These are phyloP conservation scores for Rhytidiadelphus loreus DNA, from an alignment of 225 moss, liverwort and hornwort species.

Conservation along the genomic window DNA sequence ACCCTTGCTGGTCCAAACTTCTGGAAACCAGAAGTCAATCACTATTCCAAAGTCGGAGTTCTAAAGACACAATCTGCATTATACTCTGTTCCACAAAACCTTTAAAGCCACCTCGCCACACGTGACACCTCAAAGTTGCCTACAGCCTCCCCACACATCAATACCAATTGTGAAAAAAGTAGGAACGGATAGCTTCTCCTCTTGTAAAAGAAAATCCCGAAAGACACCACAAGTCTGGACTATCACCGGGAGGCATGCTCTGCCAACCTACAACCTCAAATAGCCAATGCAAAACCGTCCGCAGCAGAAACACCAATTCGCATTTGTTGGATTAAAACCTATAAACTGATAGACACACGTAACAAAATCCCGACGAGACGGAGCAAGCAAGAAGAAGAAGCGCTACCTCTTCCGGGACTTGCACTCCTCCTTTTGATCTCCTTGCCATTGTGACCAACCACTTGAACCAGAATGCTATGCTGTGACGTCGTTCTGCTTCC, in stretches of 20 bases:
- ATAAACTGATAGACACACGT: not conserved
- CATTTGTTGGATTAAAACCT: not conserved
- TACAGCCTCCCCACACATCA: not conserved
- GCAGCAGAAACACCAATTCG: not conserved
- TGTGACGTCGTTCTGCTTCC: no score
- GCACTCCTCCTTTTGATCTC: no score
- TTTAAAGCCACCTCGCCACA: not conserved
- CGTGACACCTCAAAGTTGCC: not conserved
- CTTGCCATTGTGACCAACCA: no score
- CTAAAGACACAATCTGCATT: not conserved
- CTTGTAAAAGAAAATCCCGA: not conserved
- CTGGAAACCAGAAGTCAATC: not conserved
- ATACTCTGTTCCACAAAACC: not conserved
- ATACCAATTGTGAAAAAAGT: not conserved
- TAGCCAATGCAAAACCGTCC: not conserved
- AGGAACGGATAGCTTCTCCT: not conserved
- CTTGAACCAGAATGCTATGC: no score
- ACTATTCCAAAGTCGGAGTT: not conserved
- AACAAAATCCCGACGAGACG: not conserved
- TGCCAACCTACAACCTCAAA: not conserved
- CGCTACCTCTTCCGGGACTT: no score
- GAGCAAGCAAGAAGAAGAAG: not conserved
- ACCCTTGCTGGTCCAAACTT: not conserved
- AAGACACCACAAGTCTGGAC: not conserved
- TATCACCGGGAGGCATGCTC: not conserved